These are phyloP conservation scores for Solanum chaucha DNA, from an alignment of 257 asterid species.

Conservation along the genomic window DNA sequence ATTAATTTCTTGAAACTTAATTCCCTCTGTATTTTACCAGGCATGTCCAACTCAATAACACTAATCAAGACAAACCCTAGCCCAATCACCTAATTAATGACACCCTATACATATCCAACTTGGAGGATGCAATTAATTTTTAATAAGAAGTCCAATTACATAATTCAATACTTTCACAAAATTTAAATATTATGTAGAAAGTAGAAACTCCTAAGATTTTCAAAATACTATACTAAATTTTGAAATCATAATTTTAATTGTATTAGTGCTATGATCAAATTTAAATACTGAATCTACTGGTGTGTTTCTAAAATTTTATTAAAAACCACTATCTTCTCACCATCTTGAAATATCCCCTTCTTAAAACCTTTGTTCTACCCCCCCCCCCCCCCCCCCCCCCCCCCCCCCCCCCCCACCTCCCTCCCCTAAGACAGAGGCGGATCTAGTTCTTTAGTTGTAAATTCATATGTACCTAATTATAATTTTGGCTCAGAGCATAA, in stretches of 20 bases:
- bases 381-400: no score
- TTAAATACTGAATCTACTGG: background rate
- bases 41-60: constrained; percentile 30
- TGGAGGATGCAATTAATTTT: background rate
- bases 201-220: background rate
- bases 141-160: background rate
- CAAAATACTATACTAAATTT: background rate
- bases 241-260: background rate
- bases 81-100: constrained; percentile 16
- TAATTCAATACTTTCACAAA: background rate
- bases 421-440: accelerated
- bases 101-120: background rate
- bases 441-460: no score
- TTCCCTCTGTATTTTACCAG: constrained; percentile 39
- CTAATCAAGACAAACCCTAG: constrained; percentile 43
- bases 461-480: no score
- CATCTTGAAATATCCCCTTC: background rate
- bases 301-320: constrained; percentile 11
- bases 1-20: background rate
- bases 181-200: background rate
- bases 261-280: background rate
- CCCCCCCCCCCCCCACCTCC: no score
- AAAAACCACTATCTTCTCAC: constrained; percentile 1
- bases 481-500: background rate
- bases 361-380: no score